Conservation (phyloP, 495 filamentous ascomycete genomes). For the Tuber melanosporum region DNA sequence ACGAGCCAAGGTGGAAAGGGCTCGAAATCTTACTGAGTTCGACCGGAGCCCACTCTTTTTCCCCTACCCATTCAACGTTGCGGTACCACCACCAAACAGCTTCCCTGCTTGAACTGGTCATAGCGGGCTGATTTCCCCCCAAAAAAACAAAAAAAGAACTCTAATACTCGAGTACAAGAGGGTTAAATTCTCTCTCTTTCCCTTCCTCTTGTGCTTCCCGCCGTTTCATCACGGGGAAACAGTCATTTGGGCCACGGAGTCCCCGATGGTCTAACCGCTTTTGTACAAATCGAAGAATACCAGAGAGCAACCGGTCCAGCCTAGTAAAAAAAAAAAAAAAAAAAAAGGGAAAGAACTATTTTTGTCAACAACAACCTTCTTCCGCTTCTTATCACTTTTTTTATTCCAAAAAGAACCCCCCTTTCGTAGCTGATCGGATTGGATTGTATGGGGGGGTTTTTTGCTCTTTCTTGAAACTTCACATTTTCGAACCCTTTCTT, state of each 20-base stretch:
- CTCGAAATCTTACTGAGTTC: slow-evolving; percentile 17
- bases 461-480: slow-evolving; percentile 1
- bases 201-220: slow-evolving; percentile 19
- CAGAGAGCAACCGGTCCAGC: not conserved
- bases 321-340: not conserved
- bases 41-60: slow-evolving; percentile 25
- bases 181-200: not conserved
- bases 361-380: slow-evolving; percentile 5
- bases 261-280: slow-evolving; percentile 27
- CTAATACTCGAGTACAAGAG: not conserved
- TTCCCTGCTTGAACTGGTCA: slow-evolving; percentile 15
- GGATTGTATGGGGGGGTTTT: not conserved
- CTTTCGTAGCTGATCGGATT: not conserved
- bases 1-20: not conserved
- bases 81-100: slow-evolving; percentile 32
- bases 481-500: not conserved
- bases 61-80: slow-evolving; percentile 23
- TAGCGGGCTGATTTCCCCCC: not conserved
- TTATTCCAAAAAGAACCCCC: not conserved
- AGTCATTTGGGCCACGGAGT: slow-evolving; percentile 26
- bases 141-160: not conserved
- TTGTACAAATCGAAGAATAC: slow-evolving; percentile 1
- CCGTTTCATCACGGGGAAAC: slow-evolving; percentile 23
- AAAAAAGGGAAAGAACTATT: not conserved
- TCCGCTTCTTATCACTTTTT: slow-evolving; percentile 4